Evolutionary conservation across 2,329 filamentous ascomycete species (phyloP).

Genomic region (Mollisia scopiformis): DNA sequence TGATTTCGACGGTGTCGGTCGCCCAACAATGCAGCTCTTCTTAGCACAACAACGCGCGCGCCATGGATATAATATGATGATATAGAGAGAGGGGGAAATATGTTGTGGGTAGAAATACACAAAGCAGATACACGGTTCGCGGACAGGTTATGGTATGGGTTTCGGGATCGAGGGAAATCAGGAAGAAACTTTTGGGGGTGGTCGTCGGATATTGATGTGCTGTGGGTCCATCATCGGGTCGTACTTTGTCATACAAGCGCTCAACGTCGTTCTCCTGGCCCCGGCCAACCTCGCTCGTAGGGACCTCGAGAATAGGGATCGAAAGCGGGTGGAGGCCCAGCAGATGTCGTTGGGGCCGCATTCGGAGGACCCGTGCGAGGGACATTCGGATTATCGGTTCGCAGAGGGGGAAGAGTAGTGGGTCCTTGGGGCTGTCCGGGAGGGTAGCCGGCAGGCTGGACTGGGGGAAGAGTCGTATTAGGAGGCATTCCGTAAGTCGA

Average conservation of each 20-base stretch:
- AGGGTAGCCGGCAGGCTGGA: constrained; percentile 25
- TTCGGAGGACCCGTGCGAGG: constrained; percentile 16
- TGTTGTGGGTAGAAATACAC: constrained; percentile 25
- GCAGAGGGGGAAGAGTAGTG: constrained; percentile 34
- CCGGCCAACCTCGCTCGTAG: constrained; percentile 33
- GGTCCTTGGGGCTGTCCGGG: constrained; percentile 23
- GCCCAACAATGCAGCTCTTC: constrained; percentile 24
- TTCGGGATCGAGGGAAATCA: neutral
- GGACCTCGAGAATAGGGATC: constrained; percentile 30
- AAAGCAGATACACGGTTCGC: constrained; percentile 18
- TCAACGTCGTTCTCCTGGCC: constrained; percentile 32
- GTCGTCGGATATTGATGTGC: constrained; percentile 3
- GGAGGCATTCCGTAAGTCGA: constrained; percentile 33
- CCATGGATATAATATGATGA: constrained; percentile 10
- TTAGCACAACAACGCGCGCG: constrained; percentile 5
- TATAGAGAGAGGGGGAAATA: constrained; percentile 1
- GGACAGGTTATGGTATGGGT: neutral
- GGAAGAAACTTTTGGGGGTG: neutral
- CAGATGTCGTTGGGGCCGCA: constrained; percentile 21
- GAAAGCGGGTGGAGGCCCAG: constrained; percentile 25
- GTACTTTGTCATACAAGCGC: neutral
- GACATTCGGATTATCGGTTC: constrained; percentile 31
- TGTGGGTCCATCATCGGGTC: constrained; percentile 8
- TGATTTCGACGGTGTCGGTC: constrained; percentile 20
- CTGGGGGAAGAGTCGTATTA: constrained; percentile 33